Evolutionary conservation across 1,139 yeast species (phyloP).

Genomic region (Pichia sp.): DNA sequence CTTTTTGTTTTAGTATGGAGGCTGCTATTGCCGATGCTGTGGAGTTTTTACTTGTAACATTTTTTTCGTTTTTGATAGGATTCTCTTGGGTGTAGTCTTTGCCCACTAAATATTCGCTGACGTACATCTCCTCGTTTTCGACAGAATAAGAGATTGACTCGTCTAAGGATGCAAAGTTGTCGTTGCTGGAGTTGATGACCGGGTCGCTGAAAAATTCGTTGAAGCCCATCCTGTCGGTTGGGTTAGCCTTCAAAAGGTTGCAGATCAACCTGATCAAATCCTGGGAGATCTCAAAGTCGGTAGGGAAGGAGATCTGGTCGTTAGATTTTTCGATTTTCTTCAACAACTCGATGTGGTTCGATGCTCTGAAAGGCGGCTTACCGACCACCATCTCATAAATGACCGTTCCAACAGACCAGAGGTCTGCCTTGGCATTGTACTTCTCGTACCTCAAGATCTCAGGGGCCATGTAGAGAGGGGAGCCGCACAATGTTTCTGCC

Average conservation of each 20-base stretch:
- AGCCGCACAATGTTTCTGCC: conserved; percentile 97
- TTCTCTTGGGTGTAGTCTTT: conserved; percentile 9
- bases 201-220: conserved; percentile 77
- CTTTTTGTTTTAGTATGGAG: conserved; percentile 7
- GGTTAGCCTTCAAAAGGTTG: conserved; percentile 73
- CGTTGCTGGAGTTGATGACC: conserved; percentile 40
- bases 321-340: conserved; percentile 79
- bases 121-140: conserved; percentile 73
- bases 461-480: conserved; percentile 98
- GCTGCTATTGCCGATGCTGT: conserved; percentile 5
- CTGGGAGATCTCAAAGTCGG: conserved; percentile 54
- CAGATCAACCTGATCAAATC: conserved; percentile 67
- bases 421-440: conserved; percentile 93
- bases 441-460: conserved; percentile 91
- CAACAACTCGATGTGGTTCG: conserved; percentile 83
- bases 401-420: conserved; percentile 98
- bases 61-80: not conserved
- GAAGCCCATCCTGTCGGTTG: conserved; percentile 83
- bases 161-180: conserved; percentile 41
- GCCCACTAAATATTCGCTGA: conserved; percentile 64
- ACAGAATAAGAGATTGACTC: conserved; percentile 64
- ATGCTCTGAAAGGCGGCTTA: conserved; percentile 90
- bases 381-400: conserved; percentile 93
- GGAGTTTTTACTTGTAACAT: not conserved
- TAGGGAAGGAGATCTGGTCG: conserved; percentile 74